Percentiles rank a stretch among this genome's conserved stretches.
Evolutionary conservation across 306 rosid species (phyloP).

Genomic region (Cicer judaicum): DNA sequence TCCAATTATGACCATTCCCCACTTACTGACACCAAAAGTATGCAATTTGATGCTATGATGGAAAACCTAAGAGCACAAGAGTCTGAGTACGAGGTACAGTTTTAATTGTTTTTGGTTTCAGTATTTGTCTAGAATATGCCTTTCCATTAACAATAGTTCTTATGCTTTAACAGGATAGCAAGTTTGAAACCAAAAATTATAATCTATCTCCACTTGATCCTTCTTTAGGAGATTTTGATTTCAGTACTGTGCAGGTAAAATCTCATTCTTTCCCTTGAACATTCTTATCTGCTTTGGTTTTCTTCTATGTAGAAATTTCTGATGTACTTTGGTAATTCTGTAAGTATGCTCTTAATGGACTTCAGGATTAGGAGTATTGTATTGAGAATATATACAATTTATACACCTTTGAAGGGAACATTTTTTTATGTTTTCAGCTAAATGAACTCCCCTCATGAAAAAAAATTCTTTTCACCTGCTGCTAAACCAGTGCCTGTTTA

Average conservation of each 20-base stretch:
- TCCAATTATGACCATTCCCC: slow-evolving; percentile 57
- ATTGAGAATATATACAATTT: neutral
- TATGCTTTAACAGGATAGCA: slow-evolving; percentile 60
- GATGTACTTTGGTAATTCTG: neutral
- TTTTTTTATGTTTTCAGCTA: slow-evolving; percentile 10
- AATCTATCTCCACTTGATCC: slow-evolving; percentile 59
- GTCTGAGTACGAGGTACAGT: slow-evolving; percentile 61
- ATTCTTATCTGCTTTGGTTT: slow-evolving; percentile 30
- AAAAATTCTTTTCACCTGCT: slow-evolving; percentile 5
- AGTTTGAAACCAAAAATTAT: slow-evolving; percentile 55
- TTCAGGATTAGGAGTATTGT: neutral
- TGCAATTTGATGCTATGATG: slow-evolving; percentile 64
- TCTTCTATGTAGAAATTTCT: slow-evolving; percentile 10
- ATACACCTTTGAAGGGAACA: slow-evolving; percentile 6
- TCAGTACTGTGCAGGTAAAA: slow-evolving; percentile 74
- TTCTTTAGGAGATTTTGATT: slow-evolving; percentile 65
- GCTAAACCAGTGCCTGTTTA: slow-evolving; percentile 7
- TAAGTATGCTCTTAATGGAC: neutral
- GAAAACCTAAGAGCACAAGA: slow-evolving; percentile 58
- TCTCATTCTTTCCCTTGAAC: slow-evolving; percentile 10
- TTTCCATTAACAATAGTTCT: slow-evolving; percentile 43
- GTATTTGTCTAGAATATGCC: slow-evolving; percentile 35
- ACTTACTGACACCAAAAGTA: slow-evolving; percentile 57
- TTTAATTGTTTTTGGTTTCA: slow-evolving; percentile 24
- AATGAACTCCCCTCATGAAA: neutral